These are phyloP conservation scores for Psophocarpus tetragonolobus DNA, from an alignment of 306 rosid species.

Conservation along the genomic window DNA sequence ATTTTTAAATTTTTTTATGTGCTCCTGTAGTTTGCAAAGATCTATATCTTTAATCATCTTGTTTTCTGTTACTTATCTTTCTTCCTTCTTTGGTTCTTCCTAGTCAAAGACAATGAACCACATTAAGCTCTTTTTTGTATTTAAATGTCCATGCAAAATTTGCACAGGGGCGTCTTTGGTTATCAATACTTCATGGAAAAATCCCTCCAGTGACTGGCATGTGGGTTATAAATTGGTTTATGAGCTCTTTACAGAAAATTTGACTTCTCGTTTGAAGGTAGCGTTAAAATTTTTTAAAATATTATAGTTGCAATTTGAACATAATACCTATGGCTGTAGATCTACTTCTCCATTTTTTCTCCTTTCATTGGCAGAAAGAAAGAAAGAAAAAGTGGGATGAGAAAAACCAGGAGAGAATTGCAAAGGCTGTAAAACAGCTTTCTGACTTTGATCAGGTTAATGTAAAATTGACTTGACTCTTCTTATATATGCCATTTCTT, in stretches of 20 bases:
- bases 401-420: constrained; percentile 88
- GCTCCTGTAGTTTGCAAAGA: constrained; percentile 4
- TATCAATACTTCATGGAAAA: constrained; percentile 79
- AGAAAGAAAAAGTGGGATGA: constrained; percentile 87
- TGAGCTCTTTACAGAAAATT: constrained; percentile 69
- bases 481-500: constrained; percentile 11
- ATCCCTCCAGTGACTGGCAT: constrained; percentile 95
- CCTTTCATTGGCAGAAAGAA: constrained; percentile 61
- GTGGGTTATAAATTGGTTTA: constrained; percentile 89
- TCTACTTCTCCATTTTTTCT: constrained; percentile 17
- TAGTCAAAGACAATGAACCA: constrained; percentile 13
- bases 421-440: constrained; percentile 73
- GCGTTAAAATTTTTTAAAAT: constrained; percentile 26
- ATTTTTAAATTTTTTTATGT: neutral
- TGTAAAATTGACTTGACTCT: constrained; percentile 30
- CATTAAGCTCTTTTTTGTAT: constrained; percentile 32
- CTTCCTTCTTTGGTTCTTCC: neutral
- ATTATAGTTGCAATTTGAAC: constrained; percentile 12
- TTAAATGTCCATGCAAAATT: constrained; percentile 35
- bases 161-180: constrained; percentile 70
- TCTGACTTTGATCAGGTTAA: constrained; percentile 89
- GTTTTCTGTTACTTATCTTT: constrained; percentile 11
- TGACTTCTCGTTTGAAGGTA: constrained; percentile 93
- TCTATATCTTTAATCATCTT: constrained; percentile 20
- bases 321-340: constrained; percentile 9